These are phyloP conservation scores for Penicillium verhagenii DNA, from an alignment of 495 filamentous ascomycete species.

Conservation along the genomic window DNA sequence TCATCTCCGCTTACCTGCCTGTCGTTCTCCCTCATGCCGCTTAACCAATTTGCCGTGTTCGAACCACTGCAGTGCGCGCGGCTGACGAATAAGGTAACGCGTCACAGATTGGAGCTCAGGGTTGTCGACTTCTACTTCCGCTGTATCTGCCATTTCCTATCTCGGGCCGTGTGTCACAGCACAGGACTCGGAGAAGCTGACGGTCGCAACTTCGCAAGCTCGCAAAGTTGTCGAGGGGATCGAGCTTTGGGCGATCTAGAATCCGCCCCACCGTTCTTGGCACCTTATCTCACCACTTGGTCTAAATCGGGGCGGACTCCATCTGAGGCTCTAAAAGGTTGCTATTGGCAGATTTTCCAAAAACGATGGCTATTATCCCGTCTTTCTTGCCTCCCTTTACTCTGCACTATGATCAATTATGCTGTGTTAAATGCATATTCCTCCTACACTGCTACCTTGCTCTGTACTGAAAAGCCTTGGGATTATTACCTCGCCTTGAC, in stretches of 20 bases:
- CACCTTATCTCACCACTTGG: background rate
- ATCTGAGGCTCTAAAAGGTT: background rate
- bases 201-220: background rate
- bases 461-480: too few species aligned
- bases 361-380: too few species aligned
- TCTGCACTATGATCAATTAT: too few species aligned
- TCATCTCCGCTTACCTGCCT: slow-evolving; percentile 23
- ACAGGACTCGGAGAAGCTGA: too few species aligned
- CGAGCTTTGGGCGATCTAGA: background rate
- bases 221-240: background rate
- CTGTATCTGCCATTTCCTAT: background rate
- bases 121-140: slow-evolving; percentile 19
- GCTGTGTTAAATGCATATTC: too few species aligned
- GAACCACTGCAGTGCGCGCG: slow-evolving; percentile 43
- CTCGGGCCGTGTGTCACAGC: background rate
- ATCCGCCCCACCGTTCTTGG: slow-evolving; percentile 3
- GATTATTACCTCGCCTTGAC: too few species aligned
- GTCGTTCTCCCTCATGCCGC: slow-evolving; percentile 35
- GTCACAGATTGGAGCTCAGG: slow-evolving; percentile 19
- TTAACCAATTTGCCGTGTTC: slow-evolving; percentile 34
- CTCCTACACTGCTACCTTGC: too few species aligned
- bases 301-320: background rate
- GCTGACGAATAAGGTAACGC: slow-evolving; percentile 36
- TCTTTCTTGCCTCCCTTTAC: too few species aligned
- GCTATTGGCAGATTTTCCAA: too few species aligned